Evolutionary conservation across 352 stramenopile genomes (phyloP), one percentile per base, ranked within the genome.

Genomic region (Phytophthora pseudosyringae): DNA sequence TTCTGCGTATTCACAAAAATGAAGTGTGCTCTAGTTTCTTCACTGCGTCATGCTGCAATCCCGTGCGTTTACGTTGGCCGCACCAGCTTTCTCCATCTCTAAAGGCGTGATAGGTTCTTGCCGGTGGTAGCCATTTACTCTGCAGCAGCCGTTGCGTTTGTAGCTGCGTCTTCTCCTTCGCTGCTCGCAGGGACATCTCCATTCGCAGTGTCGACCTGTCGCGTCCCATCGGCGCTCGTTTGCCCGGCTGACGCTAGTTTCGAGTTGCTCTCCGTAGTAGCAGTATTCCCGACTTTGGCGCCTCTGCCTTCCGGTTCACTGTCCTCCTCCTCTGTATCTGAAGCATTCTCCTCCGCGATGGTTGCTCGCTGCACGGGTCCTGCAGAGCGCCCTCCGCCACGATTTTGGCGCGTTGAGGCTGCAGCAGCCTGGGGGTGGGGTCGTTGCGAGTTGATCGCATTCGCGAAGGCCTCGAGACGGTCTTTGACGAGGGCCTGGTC

Each of bases 401-500:
- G 58, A 55, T 51, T 59, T 18, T 58, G 57, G 55, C 44, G 16
- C 0, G 15, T 44, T 59, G 51, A 33, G 3, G 50, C 16, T 31
- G 31, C n/a, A 18, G 44, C 5, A 41, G 38, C 40, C 29, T 56
- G 55, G 0, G 47, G 8, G 15, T 62, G 58, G 8, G 50, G 64
- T 48, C 64, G 58, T 15, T 85, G 67, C 11, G 67, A 69, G 33
- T 76, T 82, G 59, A 90, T 86, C 0, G 76, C 82, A 45, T 68
- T 79, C 15, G 78, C 72, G 36, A 91, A 91, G 7, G 71, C 75
- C 35, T 89, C 82, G 35, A 89, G 64, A 3, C 82, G 78, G 16
- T 91, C 75, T 67, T 89, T 76, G 44, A 83, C 66, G 0, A 89
- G 39, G 0, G 77, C 80, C 31, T 88, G 74, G 54, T 93, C 83